Evolutionary conservation across 371 early-diverging fungal genomes (phyloP).

Genomic region (Synchytrium microbalum): DNA sequence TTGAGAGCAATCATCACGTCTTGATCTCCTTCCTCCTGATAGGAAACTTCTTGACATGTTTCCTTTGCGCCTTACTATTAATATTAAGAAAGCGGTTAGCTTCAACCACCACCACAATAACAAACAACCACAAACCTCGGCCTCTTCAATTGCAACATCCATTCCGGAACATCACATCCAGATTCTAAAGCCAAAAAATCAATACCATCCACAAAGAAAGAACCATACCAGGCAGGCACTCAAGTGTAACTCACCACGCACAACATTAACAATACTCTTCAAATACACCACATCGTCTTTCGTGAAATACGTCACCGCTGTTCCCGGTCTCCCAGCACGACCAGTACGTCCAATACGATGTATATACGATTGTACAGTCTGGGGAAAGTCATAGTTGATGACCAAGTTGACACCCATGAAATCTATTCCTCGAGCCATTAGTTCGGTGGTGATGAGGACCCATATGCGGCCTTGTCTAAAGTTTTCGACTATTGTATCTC

Average conservation of each 20-base stretch:
- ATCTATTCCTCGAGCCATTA: conserved; percentile 90
- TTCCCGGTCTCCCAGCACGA: conserved; percentile 86
- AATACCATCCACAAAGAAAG: too few relatives aligned
- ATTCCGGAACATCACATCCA: conserved; percentile 93
- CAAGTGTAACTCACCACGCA: conserved; percentile 44
- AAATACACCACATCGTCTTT: conserved; percentile 80
- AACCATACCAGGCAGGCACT: too few relatives aligned
- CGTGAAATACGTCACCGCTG: conserved; percentile 91
- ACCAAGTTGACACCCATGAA: conserved; percentile 97
- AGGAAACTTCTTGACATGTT: neutral
- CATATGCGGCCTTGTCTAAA: conserved; percentile 87
- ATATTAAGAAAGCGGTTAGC: neutral
- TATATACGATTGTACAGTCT: conserved; percentile 85
- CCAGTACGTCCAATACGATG: conserved; percentile 97
- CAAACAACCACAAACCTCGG: conserved; percentile 39
- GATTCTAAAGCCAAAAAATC: too few relatives aligned
- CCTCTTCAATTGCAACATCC: conserved; percentile 86
- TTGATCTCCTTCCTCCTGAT: neutral
- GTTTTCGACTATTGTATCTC: conserved; percentile 82
- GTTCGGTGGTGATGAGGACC: conserved; percentile 95
- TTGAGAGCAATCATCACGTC: too few relatives aligned
- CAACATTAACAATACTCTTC: conserved; percentile 88
- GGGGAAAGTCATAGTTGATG: conserved; percentile 97
- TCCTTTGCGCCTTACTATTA: neutral
- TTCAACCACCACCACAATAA: neutral